Conservation (phyloP, 2,329 filamentous ascomycete genomes). For the Trichoderma pleuroti region DNA sequence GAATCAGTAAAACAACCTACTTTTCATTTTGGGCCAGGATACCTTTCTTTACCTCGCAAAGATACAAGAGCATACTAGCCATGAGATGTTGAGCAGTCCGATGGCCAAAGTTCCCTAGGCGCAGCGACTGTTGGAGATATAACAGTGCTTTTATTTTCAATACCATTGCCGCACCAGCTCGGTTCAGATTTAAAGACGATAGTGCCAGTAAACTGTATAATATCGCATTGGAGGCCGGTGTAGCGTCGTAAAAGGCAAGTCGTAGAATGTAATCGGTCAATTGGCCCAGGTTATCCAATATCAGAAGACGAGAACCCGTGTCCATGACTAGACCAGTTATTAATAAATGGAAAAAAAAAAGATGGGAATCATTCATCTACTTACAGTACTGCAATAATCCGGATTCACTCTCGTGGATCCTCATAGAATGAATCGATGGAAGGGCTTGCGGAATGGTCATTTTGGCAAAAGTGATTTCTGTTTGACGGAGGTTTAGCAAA, state of each 20-base stretch:
- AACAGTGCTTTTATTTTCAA: not conserved
- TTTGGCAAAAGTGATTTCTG: not conserved
- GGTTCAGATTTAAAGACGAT: not conserved
- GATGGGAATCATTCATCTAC: not conserved
- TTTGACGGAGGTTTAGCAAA: not conserved
- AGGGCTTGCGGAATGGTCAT: not conserved
- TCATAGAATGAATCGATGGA: not conserved
- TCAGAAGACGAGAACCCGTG: not conserved
- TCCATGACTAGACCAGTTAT: not conserved
- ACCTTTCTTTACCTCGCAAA: not conserved
- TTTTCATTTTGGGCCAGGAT: not conserved
- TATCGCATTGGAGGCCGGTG: not conserved
- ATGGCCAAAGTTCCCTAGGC: not conserved
- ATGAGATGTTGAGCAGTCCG: not conserved
- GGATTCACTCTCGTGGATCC: not conserved
- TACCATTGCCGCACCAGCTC: not conserved
- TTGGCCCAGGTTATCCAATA: not conserved
- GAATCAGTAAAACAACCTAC: not conserved
- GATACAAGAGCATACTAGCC: constrained; percentile 5
- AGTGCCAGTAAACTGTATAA: not conserved
- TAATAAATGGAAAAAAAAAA: not conserved
- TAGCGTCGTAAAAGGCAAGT: constrained; percentile 4
- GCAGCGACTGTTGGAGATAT: not conserved
- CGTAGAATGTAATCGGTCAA: not conserved
- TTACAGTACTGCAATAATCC: not conserved